Evolutionary conservation across 2,329 filamentous ascomycete species (phyloP).

Genomic region (Juglanconis sp.): DNA sequence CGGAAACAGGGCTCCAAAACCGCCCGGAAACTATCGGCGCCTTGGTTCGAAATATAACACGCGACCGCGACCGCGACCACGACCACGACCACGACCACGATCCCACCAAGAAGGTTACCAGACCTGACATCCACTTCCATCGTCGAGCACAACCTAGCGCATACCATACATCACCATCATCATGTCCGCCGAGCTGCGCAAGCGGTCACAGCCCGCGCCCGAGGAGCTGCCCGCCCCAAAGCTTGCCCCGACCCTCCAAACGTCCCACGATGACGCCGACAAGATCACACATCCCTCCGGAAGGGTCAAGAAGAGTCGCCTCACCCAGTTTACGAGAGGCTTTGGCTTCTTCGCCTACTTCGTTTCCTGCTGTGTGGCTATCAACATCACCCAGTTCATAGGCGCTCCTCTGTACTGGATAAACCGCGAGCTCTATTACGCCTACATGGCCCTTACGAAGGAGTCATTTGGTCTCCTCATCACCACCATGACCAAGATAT

Average conservation of each 20-base stretch:
- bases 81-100: not conserved
- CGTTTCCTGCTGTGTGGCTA: conserved; percentile 42
- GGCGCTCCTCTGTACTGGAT: conserved; percentile 73
- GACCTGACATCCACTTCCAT: too few species aligned
- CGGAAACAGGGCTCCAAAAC: too few species aligned
- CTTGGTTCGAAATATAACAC: too few species aligned
- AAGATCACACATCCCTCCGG: conserved; percentile 49
- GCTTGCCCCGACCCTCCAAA: conserved; percentile 26
- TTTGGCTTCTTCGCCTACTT: conserved; percentile 54
- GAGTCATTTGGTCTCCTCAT: conserved; percentile 76
- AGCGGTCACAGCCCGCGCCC: conserved; percentile 24
- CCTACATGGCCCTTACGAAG: conserved; percentile 85
- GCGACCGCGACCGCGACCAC: too few species aligned
- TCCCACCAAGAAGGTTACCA: not conserved
- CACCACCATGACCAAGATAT: conserved; percentile 80
- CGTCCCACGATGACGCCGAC: conserved; percentile 17
- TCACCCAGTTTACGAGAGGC: conserved; percentile 50
- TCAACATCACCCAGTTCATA: conserved; percentile 70
- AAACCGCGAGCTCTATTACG: conserved; percentile 75
- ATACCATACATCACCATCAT: conserved; percentile 18
- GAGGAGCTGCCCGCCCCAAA: conserved; percentile 22
- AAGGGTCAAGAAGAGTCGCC: conserved; percentile 47
- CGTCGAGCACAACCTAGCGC: too few species aligned
- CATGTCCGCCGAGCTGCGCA: conserved; percentile 35
- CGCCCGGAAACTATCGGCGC: too few species aligned